A percentile compares a stretch with the other conserved stretches of the same genome.
Evolutionary conservation across 257 asterid species (phyloP).

Genomic region (Thymus quinquecostatus): DNA sequence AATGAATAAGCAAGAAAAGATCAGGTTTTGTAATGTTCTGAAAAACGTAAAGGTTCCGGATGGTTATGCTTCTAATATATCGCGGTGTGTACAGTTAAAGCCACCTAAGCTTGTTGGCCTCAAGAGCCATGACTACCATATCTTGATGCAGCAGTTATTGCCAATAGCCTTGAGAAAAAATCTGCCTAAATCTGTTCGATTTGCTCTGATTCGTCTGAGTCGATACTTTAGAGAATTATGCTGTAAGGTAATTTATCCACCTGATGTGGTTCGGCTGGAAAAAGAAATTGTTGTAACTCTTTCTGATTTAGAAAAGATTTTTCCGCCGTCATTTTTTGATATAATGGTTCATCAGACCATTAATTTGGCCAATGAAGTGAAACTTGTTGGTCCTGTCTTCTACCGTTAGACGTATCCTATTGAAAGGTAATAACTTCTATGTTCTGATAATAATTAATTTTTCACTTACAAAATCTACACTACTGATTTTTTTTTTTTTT

Average conservation of each 20-base stretch:
- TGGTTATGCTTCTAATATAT: constrained; percentile 2
- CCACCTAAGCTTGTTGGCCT: constrained; percentile 11
- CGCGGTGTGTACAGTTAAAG: not conserved
- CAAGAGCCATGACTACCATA: constrained; percentile 18
- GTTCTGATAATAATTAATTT: no score
- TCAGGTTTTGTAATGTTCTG: constrained; percentile 14
- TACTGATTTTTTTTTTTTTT: not conserved
- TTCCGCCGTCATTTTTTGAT: constrained; percentile 14
- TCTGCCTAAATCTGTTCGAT: not conserved
- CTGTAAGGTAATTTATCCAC: no score
- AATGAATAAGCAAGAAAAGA: constrained; percentile 15
- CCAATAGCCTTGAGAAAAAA: constrained; percentile 10
- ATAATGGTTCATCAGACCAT: not conserved
- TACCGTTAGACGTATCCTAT: constrained; percentile 22
- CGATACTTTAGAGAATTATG: no score
- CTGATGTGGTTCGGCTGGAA: not conserved
- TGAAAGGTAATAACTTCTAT: constrained; percentile 3
- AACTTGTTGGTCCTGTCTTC: constrained; percentile 8
- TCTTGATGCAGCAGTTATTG: constrained; percentile 22
- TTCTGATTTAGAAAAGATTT: constrained; percentile 6
- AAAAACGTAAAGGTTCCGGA: not conserved
- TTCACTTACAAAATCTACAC: no score
- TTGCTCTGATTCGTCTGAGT: not conserved
- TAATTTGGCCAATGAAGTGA: constrained; percentile 12
- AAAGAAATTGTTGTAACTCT: not conserved